Evolutionary conservation across 2,329 filamentous ascomycete species (phyloP), one percentile per base, ranked within the genome.

Genomic region (Epichloe brachyelytri): DNA sequence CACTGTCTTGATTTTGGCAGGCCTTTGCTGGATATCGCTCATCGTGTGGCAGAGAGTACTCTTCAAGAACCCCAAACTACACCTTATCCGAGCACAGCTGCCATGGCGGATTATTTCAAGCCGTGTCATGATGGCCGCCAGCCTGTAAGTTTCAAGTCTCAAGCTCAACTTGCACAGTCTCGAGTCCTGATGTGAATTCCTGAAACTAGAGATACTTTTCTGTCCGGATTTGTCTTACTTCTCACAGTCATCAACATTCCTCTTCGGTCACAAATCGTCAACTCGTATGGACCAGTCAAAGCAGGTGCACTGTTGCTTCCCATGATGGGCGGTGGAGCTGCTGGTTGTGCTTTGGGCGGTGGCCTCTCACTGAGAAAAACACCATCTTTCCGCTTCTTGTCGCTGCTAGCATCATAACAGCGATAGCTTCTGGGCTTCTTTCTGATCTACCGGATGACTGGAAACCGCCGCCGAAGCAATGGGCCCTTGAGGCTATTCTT

Each of bases 171-270:
- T 30, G 30, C 10, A 30, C 30, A 30, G 8, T 30, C 30, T 11
- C 30, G 30, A 30, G 30, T 30, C 30, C 30, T 30, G 3, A 30
- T 30, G 30, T 30, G 30, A 30, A 11, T 0, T 11, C 30, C 30
- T 30, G 30, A 11, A 30, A 17, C 6, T 38, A 56, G 55, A n/a
- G 53, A 54, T 39, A 58, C 55, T 2, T 49, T 58, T 15, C 44
- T 57, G 2, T 54, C 55, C 8, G 58, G 58, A 5, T 60, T 60
- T 37, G 53, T 57, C 34, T 51, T 60, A 36, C 49, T 57, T 5
- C 44, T 59, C 5, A 49, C 49, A 33, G 53, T 60, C 19, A 53
- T 60, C 50, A 58, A 59, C 38, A 51, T 60, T n/a, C 57, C 57
- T 12, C 51, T 60, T 15, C 55, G 58, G 15, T 51, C 57, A 11